Evolutionary conservation across 345 rosid species (phyloP).

Genomic region (Populus nigra): DNA sequence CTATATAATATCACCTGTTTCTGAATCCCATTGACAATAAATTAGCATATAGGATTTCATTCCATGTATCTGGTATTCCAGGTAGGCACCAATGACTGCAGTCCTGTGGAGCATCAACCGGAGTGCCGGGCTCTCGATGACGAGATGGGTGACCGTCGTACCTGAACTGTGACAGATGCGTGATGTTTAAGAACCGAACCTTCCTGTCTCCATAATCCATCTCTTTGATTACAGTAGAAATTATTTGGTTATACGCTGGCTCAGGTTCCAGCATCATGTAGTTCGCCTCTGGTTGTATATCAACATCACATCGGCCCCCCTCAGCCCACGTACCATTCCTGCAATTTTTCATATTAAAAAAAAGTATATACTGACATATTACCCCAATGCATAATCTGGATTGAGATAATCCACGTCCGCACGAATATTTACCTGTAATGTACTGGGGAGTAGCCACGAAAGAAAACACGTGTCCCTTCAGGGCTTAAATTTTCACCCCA

Average conservation of each 20-base stretch:
- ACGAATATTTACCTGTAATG: conserved; percentile 60
- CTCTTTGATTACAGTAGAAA: conserved; percentile 44
- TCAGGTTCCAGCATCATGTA: conserved; percentile 45
- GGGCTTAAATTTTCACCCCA: conserved; percentile 59
- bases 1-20: conserved; percentile 18
- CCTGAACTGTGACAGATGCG: conserved; percentile 65
- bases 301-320: conserved; percentile 67
- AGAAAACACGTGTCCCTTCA: conserved; percentile 52
- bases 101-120: conserved; percentile 68
- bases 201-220: conserved; percentile 42
- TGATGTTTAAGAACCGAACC: conserved; percentile 66
- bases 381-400: background rate
- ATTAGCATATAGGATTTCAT: conserved; percentile 71
- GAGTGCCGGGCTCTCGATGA: conserved; percentile 64
- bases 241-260: conserved; percentile 45
- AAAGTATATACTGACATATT: background rate
- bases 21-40: conserved; percentile 51
- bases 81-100: conserved; percentile 98
- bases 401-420: background rate
- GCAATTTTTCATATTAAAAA: conserved; percentile 5
- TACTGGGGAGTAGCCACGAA: conserved; percentile 73
- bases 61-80: conserved; percentile 87
- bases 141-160: conserved; percentile 76
- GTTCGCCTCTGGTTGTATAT: conserved; percentile 52
- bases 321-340: conserved; percentile 70